These are phyloP conservation scores for Penicillium bovifimosum DNA, from an alignment of 495 filamentous ascomycete genomes.

Conservation along the genomic window DNA sequence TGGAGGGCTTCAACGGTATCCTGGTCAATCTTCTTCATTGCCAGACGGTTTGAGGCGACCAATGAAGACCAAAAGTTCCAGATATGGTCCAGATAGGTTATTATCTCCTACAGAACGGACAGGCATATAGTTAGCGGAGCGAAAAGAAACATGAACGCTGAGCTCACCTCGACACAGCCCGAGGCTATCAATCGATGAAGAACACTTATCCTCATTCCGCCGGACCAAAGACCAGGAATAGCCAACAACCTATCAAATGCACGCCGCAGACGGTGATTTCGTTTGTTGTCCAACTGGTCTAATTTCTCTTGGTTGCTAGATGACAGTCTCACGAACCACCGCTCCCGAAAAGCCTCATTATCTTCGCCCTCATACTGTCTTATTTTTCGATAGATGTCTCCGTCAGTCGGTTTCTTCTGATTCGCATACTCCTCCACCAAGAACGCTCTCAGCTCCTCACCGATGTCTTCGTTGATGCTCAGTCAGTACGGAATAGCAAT, in stretches of 20 bases:
- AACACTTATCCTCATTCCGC: conserved; percentile 17
- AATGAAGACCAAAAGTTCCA: conserved; percentile 11
- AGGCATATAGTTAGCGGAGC: background rate
- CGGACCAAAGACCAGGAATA: conserved; percentile 19
- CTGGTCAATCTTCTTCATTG: conserved; percentile 6
- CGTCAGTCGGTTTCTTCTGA: background rate
- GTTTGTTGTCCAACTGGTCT: conserved; percentile 10
- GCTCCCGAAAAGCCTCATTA: background rate
- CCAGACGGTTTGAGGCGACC: background rate
- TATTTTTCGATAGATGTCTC: conserved; percentile 3
- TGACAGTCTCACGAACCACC: conserved; percentile 1
- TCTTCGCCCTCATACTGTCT: conserved; percentile 2
- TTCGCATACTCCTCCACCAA: conserved; percentile 2
- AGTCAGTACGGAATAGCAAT: background rate
- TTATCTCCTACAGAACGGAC: conserved; percentile 10
- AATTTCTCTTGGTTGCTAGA: conserved; percentile 1
- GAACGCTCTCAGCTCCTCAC: background rate
- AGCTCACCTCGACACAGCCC: conserved; percentile 10
- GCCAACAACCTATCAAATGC: conserved; percentile 19
- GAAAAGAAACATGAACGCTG: background rate
- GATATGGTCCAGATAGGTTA: conserved; percentile 12
- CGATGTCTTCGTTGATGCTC: background rate
- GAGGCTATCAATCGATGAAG: conserved; percentile 15
- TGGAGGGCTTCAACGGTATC: conserved; percentile 7
- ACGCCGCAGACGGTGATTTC: conserved; percentile 6